Evolutionary conservation across 805 yeast species (phyloP), one percentile per base, ranked within the genome.

Genomic region (Jamesozyma gamospora): DNA sequence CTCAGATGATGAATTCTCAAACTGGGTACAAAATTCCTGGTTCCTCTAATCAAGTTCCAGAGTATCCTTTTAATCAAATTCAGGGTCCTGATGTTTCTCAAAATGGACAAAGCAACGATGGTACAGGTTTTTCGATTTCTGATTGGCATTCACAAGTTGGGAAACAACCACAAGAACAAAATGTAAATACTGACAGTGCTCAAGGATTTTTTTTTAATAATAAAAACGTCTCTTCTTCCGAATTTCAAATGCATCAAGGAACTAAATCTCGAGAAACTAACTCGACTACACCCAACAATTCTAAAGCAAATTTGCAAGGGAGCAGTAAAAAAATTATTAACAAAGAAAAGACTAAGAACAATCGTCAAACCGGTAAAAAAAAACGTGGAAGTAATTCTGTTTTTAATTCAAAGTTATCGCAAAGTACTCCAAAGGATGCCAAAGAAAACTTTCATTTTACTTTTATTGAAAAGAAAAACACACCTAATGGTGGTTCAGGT

Each of bases 391-490:
- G 14, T 28, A 21, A 5, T 13, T n/a, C 29, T 3, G 7, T 12
- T 5, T 27, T 9, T n/a, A 16, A 14, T 16, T 8, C 25, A 13
- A 35, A 18, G 7, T 21, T 35, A 25, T 6, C 18, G 8, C 15
- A 17, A 17, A 19, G n/a, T 28, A 34, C 41, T 3, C 41, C 41
- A 32, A 28, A 16, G 12, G 41, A 34, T 4, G 7, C 19, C 8
- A 38, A 38, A 24, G 37, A 34, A 16, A 14, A 21, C 6, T 33
- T 36, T 7, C 33, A 33, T 34, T 33, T 38, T 28, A 38, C 41
- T 4, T 38, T 38, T 17, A 21, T 28, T 4, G 37, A 38, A 11
- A 38, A 28, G 9, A 38, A 38, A 25, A 31, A 31, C 14, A 12
- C 24, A 17, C 4, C 17, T 19, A 32, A 19, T 14, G 13, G 31